phyloP scores from a whole-genome alignment of 2,329 filamentous ascomycete species.

The Nemania diffusa region DNA sequence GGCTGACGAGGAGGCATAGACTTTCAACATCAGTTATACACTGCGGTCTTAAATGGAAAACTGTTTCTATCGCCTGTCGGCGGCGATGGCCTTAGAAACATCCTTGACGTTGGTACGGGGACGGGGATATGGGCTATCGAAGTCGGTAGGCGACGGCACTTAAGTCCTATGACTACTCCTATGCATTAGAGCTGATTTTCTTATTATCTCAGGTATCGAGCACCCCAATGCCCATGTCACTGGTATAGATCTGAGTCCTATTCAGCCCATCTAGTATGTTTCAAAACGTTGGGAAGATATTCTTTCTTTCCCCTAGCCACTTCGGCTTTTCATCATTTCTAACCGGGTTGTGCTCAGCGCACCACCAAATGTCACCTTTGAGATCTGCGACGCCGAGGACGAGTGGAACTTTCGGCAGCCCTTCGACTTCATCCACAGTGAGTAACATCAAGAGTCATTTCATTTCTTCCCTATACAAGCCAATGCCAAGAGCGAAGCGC shows the following conservation, averaged over 20 bases:
- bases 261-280: conserved; percentile 41
- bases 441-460: background rate
- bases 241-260: conserved; percentile 41
- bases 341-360: conserved; percentile 27
- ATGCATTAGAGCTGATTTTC: conserved; percentile 4
- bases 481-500: background rate
- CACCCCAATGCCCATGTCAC: conserved; percentile 36
- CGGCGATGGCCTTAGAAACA: conserved; percentile 27
- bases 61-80: conserved; percentile 42
- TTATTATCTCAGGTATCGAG: conserved; percentile 33
- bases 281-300: background rate
- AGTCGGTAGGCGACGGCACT: conserved; percentile 30
- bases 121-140: conserved; percentile 43
- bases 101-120: conserved; percentile 39
- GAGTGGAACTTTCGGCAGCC: conserved; percentile 40
- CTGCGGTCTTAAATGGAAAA: conserved; percentile 39
- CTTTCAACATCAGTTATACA: conserved; percentile 43
- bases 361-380: conserved; percentile 43
- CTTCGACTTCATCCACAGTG: conserved; percentile 43
- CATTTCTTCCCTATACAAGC: background rate
- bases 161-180: background rate
- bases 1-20: conserved; percentile 31
- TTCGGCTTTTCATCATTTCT: background rate
- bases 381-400: conserved; percentile 46
- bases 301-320: background rate